Evolutionary conservation across 768 basidiomycete genomes (phyloP), one percentile per base, ranked within the genome.

Genomic region (Coprinopsis sp.): DNA sequence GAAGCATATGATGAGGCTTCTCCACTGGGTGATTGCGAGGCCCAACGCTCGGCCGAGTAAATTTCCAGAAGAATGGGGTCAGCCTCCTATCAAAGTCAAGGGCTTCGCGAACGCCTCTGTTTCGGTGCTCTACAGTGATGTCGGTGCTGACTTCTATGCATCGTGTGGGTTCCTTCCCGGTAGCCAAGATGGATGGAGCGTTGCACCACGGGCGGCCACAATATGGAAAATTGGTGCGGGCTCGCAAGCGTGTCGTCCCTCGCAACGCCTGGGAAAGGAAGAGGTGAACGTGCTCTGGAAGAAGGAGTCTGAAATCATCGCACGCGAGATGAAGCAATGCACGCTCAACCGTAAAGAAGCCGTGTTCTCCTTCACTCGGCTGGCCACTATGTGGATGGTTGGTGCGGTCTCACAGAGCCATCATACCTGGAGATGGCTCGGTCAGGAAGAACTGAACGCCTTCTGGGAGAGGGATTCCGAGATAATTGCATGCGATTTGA

Each of bases 1-100:
- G 8, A 57, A 59, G 10, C 77, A 80, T 50, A 81, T 83, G 81
- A 81, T 84, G 81, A 66, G 72, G 12, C 69, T 85, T 19, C 46
- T 85, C 28, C 82, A 85, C 54, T 66, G 64, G 64, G 55, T 64
- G 2, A 46, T 66, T 19, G 62, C 56, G 16, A 51, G 53, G n/a
- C 43, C 47, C 21, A 43, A 53, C 3, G 51, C 51, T 14, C 29
- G 58, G 14, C 45, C 53, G 3, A 41, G 50, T 4, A 28, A 43
- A 18, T 64, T 63, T 34, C 61, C 61, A 1, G 49, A 44, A 19
- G 54, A 57, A 34, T 65, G 62, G 64, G 61, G 62, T 11, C 24
- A 25, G 12, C 52, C 55, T n/a, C 64, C 63, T 2, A 29, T 25
- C 19, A 52, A 54, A 19, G 49, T 49, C 4, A 25, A 31, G 27